Conservation (phyloP, 768 basidiomycete genomes). For the Suillus tomentosus region DNA sequence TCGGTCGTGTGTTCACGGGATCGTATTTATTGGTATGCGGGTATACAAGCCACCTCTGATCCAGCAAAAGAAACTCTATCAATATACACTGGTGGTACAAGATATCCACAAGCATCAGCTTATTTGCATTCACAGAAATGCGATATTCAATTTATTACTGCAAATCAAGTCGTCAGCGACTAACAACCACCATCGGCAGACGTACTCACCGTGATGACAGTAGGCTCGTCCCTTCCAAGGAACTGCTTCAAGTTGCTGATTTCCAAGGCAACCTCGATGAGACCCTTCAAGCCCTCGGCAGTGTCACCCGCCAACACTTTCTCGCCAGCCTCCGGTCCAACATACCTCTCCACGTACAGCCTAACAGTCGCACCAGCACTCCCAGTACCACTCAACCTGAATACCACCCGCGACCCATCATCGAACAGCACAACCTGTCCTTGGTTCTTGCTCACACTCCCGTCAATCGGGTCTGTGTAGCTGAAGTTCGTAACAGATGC, state of each 20-base stretch:
- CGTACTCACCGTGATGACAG: constrained; percentile 86
- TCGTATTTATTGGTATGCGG: background rate
- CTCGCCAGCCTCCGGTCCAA: constrained; percentile 66
- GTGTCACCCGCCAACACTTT: constrained; percentile 74
- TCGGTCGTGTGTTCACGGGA: background rate
- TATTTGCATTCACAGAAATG: background rate
- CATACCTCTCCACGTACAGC: constrained; percentile 94
- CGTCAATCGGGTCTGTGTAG: constrained; percentile 99
- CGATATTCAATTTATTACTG: constrained; percentile 16
- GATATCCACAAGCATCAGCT: background rate
- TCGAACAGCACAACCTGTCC: constrained; percentile 90
- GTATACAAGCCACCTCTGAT: background rate
- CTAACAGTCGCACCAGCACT: constrained; percentile 95
- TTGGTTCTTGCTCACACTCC: constrained; percentile 91
- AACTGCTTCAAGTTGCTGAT: constrained; percentile 84
- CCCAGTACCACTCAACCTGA: constrained; percentile 95
- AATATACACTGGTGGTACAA: constrained; percentile 4
- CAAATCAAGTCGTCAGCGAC: background rate
- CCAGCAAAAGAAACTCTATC: background rate
- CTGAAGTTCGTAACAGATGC: constrained; percentile 82
- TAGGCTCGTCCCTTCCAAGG: constrained; percentile 86
- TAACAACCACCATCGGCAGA: background rate
- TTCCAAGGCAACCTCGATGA: constrained; percentile 93
- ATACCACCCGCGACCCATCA: constrained; percentile 93
- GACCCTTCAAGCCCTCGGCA: constrained; percentile 87